Conservation (phyloP, 139 green algal species). For the Chlorella sp. region DNA sequence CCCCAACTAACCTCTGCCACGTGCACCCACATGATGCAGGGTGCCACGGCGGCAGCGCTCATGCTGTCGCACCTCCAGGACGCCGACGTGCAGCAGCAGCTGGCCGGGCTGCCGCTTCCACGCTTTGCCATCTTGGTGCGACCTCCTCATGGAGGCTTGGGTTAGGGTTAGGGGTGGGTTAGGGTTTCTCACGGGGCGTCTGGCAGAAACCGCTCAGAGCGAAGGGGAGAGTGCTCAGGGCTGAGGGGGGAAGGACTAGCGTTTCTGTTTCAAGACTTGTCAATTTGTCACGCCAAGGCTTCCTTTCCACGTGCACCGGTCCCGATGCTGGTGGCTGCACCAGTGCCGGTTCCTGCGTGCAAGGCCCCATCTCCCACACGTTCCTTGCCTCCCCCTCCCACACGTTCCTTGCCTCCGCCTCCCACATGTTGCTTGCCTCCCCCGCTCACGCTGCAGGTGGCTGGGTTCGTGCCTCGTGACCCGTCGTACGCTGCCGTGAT, state of each 20-base stretch:
- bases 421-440: neutral
- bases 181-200: no score
- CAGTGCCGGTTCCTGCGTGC: no score
- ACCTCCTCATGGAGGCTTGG: no score
- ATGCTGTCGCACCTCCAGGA: neutral
- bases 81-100: neutral
- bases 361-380: neutral
- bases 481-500: neutral
- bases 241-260: no score
- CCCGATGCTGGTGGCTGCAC: neutral
- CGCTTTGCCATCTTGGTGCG: neutral
- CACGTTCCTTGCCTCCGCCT: neutral
- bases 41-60: neutral
- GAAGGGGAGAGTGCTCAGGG: no score
- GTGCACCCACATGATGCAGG: neutral
- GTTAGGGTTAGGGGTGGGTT: no score
- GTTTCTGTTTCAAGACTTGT: no score
- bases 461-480: conserved; percentile 1
- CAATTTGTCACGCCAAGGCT: neutral
- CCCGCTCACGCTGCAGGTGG: neutral
- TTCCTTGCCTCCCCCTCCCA: neutral
- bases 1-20: neutral
- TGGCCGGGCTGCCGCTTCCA: neutral
- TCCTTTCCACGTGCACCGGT: neutral
- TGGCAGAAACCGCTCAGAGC: no score